These are phyloP conservation scores for Rhexocercosporidium sp. DNA, from an alignment of 2,329 filamentous ascomycete species.

Conservation along the genomic window DNA sequence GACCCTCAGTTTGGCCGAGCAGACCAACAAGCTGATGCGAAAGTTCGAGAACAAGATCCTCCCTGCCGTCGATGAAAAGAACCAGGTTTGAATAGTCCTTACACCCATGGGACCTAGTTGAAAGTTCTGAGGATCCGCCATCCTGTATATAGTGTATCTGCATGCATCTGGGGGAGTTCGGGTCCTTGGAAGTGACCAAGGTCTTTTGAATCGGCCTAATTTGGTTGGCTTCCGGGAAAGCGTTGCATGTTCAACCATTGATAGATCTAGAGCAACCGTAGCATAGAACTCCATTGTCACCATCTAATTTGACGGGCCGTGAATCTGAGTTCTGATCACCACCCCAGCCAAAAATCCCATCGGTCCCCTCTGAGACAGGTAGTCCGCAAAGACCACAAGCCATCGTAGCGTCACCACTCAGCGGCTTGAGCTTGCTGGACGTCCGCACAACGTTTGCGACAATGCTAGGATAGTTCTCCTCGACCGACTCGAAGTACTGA, in stretches of 20 bases:
- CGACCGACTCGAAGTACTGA: conserved; percentile 86
- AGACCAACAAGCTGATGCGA: conserved; percentile 92
- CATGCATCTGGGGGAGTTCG: conserved; percentile 26
- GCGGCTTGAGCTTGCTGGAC: conserved; percentile 75
- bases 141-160: conserved; percentile 34
- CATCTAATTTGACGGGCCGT: conserved; percentile 38
- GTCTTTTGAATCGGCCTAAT: background rate
- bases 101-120: background rate
- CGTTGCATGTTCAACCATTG: conserved; percentile 49
- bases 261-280: conserved; percentile 76
- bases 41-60: conserved; percentile 71
- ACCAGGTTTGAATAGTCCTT: conserved; percentile 24
- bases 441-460: conserved; percentile 96
- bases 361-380: conserved; percentile 65
- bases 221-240: conserved; percentile 15
- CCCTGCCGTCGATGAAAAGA: conserved; percentile 41
- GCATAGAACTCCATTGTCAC: conserved; percentile 55
- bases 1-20: conserved; percentile 91
- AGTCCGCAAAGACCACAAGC: conserved; percentile 73
- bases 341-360: conserved; percentile 65
- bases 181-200: conserved; percentile 10
- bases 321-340: conserved; percentile 55
- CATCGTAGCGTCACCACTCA: conserved; percentile 41
- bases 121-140: conserved; percentile 17
- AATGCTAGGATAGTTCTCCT: conserved; percentile 85